phyloP scores from a whole-genome alignment of 2,329 filamentous ascomycete genomes.

The Colletotrichum sp. region DNA sequence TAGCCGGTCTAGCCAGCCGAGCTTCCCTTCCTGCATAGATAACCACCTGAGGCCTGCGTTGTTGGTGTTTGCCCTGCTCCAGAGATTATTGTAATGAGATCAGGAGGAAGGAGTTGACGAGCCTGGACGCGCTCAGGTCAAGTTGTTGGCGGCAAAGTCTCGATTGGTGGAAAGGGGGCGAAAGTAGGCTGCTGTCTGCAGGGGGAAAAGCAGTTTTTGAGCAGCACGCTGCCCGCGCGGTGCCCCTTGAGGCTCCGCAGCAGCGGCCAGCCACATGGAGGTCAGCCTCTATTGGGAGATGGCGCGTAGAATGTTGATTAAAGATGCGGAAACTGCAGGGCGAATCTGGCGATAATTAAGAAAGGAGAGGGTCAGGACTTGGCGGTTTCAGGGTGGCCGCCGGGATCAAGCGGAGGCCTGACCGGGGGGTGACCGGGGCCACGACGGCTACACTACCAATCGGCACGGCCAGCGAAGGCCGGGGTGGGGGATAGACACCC shows the following conservation, averaged over 20 bases:
- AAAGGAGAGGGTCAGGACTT: constrained; percentile 19
- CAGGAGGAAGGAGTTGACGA: neutral
- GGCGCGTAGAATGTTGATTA: constrained; percentile 17
- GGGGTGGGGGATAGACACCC: neutral
- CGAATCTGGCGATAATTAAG: constrained; percentile 13
- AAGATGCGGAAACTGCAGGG: constrained; percentile 6
- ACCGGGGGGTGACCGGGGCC: neutral
- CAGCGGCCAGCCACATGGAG: constrained; percentile 2
- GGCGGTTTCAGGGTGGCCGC: constrained; percentile 19
- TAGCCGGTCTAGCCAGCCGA: neutral
- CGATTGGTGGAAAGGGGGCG: constrained; percentile 14
- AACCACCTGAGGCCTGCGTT: neutral
- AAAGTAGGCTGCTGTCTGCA: neutral
- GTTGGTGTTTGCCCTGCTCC: neutral
- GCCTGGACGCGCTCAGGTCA: neutral
- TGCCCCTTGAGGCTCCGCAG: neutral
- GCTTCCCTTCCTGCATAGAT: neutral
- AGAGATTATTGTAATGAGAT: neutral
- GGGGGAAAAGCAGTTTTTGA: neutral
- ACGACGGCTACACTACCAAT: constrained; percentile 1
- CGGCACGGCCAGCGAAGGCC: constrained; percentile 15
- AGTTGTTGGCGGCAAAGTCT: neutral
- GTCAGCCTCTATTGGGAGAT: constrained; percentile 5
- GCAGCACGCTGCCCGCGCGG: neutral
- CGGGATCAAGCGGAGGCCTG: constrained; percentile 8